Evolutionary conservation across 768 basidiomycete genomes (phyloP).

Genomic region (Serendipita sp.): DNA sequence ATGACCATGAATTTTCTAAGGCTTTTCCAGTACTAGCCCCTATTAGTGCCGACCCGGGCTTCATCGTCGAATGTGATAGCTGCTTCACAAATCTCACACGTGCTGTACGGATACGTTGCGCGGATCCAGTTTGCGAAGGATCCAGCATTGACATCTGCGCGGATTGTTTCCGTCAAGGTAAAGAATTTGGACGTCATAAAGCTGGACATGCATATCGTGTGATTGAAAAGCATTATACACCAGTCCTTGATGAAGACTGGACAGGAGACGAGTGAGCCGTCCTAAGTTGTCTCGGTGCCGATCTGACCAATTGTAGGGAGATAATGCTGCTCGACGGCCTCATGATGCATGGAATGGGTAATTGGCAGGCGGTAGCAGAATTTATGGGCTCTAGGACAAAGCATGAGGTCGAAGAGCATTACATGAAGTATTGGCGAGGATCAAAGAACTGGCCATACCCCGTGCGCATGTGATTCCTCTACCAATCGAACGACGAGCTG

Average conservation of each 20-base stretch:
- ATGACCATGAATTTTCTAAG: background rate
- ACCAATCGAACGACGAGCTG: background rate
- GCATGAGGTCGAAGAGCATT: conserved; percentile 87
- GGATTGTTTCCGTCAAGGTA: conserved; percentile 79
- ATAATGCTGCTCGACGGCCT: conserved; percentile 79
- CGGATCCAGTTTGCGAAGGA: conserved; percentile 57
- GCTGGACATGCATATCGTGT: conserved; percentile 81
- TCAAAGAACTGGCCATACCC: conserved; percentile 69
- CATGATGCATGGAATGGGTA: conserved; percentile 74
- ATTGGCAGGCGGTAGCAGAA: conserved; percentile 92
- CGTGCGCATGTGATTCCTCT: conserved; percentile 27
- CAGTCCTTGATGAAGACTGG: conserved; percentile 91
- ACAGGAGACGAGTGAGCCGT: conserved; percentile 82
- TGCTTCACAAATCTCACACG: conserved; percentile 85
- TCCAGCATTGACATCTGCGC: conserved; percentile 90
- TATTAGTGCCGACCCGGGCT: conserved; percentile 43
- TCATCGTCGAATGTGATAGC: conserved; percentile 69
- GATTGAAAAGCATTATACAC: conserved; percentile 90
- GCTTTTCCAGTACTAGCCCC: background rate
- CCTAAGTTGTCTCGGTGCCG: background rate
- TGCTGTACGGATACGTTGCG: conserved; percentile 93
- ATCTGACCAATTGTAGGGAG: conserved; percentile 38
- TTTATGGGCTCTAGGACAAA: conserved; percentile 88
- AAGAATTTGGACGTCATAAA: conserved; percentile 75
- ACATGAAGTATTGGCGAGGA: conserved; percentile 62